Base-by-base conservation (phyloP, 768 basidiomycete genomes). In the Collybiopsis confluens region DNA sequence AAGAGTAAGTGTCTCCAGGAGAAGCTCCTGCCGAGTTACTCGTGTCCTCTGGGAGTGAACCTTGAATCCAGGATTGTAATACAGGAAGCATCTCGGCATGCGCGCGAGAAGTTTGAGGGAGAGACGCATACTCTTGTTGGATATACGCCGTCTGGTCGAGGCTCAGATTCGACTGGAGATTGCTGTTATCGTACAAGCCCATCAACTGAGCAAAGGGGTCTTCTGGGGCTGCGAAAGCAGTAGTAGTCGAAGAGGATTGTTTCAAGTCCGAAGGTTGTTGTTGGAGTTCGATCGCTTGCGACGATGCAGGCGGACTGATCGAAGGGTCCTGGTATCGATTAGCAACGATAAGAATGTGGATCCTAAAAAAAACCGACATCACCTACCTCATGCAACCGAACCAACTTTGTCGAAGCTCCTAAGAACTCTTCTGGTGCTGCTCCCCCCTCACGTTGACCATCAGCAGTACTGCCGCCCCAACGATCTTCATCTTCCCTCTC, bases 381-480 rank as follows among this genome's bases (percentile, higher is more conserved):
- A 33, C 5, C 5, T 21, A 48, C 47, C 47, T 52, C 50, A 18
- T 37, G 62, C 6, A 58, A 45, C 20, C 61, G 51, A 4, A 64
- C 56, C 23, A 64, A 43, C 49, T 60, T 64, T 5, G 63, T 64
- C 11, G 63, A 58, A 26, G 59, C 56, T 3, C 63, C 63, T 4
- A 64, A 46, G 18, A 62, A 38, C 9, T 62, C 61, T 46, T 59
- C 60, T 15, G 62, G 58, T n/a, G 59, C 61, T 0, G 62, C 61
- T 24, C 56, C 58, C 2, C 57, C 59, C n/a, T n/a, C n/a, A n/a
- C n/a, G n/a, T n/a, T n/a, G n/a, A n/a, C n/a, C n/a, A n/a, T n/a
- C n/a, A n/a, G n/a, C n/a, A n/a, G n/a, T n/a, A n/a, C n/a, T n/a
- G 30, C 30, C 13, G 30, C 6, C 30, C 30, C 6, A 33, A 13